Base-by-base conservation (phyloP, 1,139 yeast species). In the Candida tetrigidarum region DNA sequence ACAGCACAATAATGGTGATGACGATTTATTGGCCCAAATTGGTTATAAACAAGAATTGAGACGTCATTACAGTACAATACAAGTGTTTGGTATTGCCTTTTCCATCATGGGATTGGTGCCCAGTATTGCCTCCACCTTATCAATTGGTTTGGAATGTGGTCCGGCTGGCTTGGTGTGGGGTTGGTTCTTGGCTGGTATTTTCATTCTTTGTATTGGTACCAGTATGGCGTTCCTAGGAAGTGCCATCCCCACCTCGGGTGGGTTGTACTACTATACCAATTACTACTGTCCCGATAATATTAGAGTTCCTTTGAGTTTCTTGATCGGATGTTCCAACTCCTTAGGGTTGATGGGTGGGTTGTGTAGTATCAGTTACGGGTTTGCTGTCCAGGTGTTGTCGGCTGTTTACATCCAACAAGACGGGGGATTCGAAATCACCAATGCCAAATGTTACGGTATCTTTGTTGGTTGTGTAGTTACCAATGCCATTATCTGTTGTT, bases 161-260 rank as follows among this genome's bases (percentile, higher is more conserved):
- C 62, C 73, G 8, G 60, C 67, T 23, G 62, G 85, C 4, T 71
- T 81, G 19, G 78, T 83, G 15, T 85, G 90, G 89, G 88, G 90
- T 43, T 86, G 90, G 89, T 72, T 84, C 46, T 68, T 76, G 42
- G 78, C 84, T 35, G 78, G 80, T n/a, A 50, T 74, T 42, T 83
- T 84, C 51, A 78, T 85, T 48, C 60, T 83, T 42, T 65, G 75
- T 48, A 77, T 81, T 46, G 90, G 89, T 10, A 53, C 75, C 45
- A 74, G 85, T n/a, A 83, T 84, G 71, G 78, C 87, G 12, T 83
- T 83, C 51, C 65, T 83, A 43, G 85, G 86, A 1, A 78, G 84
- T 25, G 77, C 87, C n/a, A 79, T 82, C 59, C 91, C 91, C 42
- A 83, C 91, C 3, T 75, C 84, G 18, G 90, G 91, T 47, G 91